Conservation (phyloP, 805 yeast species). For the Tetrapisispora phaffii region DNA sequence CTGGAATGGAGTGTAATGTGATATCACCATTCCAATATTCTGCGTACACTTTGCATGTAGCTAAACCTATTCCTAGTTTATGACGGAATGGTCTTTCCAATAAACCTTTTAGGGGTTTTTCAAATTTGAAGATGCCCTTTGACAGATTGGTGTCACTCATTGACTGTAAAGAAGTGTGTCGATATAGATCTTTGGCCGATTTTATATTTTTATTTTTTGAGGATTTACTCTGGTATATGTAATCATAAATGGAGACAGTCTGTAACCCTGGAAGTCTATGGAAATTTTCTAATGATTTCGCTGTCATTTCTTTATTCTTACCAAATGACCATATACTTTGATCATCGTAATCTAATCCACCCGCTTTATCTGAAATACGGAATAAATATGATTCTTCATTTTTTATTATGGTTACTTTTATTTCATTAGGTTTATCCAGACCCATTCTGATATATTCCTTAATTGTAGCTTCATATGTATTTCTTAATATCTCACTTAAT, state of each 20-base stretch:
- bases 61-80: slow-evolving; percentile 79
- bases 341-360: slow-evolving; percentile 59
- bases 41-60: slow-evolving; percentile 86
- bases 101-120: slow-evolving; percentile 48
- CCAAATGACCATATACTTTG: slow-evolving; percentile 79
- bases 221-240: slow-evolving; percentile 11
- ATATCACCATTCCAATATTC: slow-evolving; percentile 95
- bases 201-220: slow-evolving; percentile 7
- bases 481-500: slow-evolving; percentile 78
- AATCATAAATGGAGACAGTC: slow-evolving; percentile 27
- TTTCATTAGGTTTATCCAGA: slow-evolving; percentile 49
- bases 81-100: slow-evolving; percentile 64
- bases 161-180: slow-evolving; percentile 33
- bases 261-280: slow-evolving; percentile 60
- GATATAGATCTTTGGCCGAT: slow-evolving; percentile 11
- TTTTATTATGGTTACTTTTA: slow-evolving; percentile 64
- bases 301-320: slow-evolving; percentile 51
- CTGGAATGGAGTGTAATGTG: slow-evolving; percentile 73
- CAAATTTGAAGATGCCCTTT: slow-evolving; percentile 19
- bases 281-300: slow-evolving; percentile 51
- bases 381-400: slow-evolving; percentile 59
- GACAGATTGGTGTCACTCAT: slow-evolving; percentile 25
- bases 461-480: slow-evolving; percentile 75
- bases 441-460: slow-evolving; percentile 33
- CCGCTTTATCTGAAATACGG: slow-evolving; percentile 82